Evolutionary conservation across 2,329 filamentous ascomycete genomes (phyloP).

Genomic region (Aspergillus spinulosporus): DNA sequence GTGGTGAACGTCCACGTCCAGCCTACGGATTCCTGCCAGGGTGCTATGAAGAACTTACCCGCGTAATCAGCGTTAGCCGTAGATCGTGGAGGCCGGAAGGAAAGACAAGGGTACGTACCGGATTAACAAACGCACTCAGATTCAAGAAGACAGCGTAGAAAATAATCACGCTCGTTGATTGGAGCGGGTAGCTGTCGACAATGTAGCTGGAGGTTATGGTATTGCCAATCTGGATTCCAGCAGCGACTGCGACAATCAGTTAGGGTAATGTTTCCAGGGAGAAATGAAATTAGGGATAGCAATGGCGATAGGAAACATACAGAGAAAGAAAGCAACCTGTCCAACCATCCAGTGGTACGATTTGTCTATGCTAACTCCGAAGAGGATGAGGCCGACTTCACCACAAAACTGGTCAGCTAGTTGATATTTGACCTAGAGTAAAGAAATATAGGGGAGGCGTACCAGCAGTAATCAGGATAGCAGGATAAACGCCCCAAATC

Average conservation of each 20-base stretch:
- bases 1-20: constrained; percentile 55
- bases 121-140: constrained; percentile 50
- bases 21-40: constrained; percentile 49
- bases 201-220: constrained; percentile 55
- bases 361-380: constrained; percentile 57
- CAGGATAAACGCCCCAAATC: constrained; percentile 58
- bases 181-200: constrained; percentile 57
- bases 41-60: constrained; percentile 51
- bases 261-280: not conserved
- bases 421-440: no score
- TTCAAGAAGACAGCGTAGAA: constrained; percentile 59
- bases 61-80: not conserved
- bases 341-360: constrained; percentile 59
- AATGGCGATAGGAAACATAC: constrained; percentile 37
- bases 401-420: no score
- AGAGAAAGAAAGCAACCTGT: constrained; percentile 57
- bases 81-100: not conserved
- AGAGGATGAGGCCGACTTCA: constrained; percentile 52
- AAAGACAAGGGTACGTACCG: constrained; percentile 28
- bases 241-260: constrained; percentile 43
- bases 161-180: constrained; percentile 56
- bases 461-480: constrained; percentile 48
- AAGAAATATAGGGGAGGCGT: not conserved
- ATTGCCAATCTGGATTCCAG: constrained; percentile 60
- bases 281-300: not conserved